These are phyloP conservation scores for Auriscalpium orientale DNA, from an alignment of 768 basidiomycete genomes.

Conservation along the genomic window DNA sequence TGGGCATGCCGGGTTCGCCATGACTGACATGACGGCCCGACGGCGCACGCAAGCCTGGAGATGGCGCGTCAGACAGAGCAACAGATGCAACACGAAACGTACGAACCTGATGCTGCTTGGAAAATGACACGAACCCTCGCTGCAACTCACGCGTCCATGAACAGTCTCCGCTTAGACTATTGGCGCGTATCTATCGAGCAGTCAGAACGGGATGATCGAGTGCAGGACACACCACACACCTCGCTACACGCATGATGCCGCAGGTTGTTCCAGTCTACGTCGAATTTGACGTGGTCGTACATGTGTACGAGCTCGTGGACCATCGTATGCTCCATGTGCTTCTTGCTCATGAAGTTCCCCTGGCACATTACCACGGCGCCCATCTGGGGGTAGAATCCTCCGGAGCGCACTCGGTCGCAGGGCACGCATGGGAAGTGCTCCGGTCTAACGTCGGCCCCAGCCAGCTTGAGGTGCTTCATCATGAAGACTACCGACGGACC, in stretches of 20 bases:
- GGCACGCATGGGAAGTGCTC: slow-evolving; percentile 78
- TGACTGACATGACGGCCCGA: slow-evolving; percentile 76
- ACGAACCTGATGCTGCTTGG: slow-evolving; percentile 88
- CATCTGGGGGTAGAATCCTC: slow-evolving; percentile 74
- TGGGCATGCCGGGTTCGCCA: slow-evolving; percentile 73
- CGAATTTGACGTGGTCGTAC: slow-evolving; percentile 94
- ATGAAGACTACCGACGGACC: slow-evolving; percentile 88
- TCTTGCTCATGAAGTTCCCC: slow-evolving; percentile 70
- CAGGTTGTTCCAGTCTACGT: slow-evolving; percentile 85
- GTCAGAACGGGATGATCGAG: not conserved
- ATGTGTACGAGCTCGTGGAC: slow-evolving; percentile 92
- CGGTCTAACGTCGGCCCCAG: slow-evolving; percentile 62
- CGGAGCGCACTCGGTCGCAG: slow-evolving; percentile 65
- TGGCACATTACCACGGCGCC: slow-evolving; percentile 83
- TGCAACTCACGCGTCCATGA: slow-evolving; percentile 74
- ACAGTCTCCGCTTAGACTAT: slow-evolving; percentile 91
- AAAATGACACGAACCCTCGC: slow-evolving; percentile 70
- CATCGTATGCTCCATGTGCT: slow-evolving; percentile 89
- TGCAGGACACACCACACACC: slow-evolving; percentile 38
- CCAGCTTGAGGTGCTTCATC: slow-evolving; percentile 78
- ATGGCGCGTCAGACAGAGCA: slow-evolving; percentile 1
- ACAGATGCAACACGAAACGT: slow-evolving; percentile 7
- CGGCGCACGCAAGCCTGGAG: slow-evolving; percentile 82
- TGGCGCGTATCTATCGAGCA: slow-evolving; percentile 77
- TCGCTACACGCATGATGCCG: slow-evolving; percentile 96